These are phyloP conservation scores for Endotrypanum monterogeii DNA, from an alignment of 208 protist genomes.

Conservation along the genomic window DNA sequence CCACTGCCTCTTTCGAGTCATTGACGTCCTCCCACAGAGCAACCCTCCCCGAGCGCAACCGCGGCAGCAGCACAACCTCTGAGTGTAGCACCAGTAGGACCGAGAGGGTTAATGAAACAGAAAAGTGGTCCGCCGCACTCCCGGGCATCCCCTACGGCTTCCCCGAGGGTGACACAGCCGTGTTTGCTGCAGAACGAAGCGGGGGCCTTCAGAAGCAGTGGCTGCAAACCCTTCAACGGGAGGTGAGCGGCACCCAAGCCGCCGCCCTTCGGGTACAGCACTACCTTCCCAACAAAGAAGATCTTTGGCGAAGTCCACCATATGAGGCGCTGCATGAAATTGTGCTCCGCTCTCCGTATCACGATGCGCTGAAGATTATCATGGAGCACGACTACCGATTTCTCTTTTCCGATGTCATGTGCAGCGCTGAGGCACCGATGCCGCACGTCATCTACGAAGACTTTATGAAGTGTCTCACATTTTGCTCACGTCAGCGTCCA, in stretches of 20 bases:
- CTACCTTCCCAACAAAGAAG: conserved; percentile 66
- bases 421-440: conserved; percentile 64
- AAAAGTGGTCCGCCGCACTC: conserved; percentile 21
- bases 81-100: background rate
- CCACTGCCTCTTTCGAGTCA: background rate
- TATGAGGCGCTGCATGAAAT: conserved; percentile 68
- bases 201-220: conserved; percentile 56
- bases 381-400: conserved; percentile 80
- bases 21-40: background rate
- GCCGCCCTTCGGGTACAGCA: conserved; percentile 21
- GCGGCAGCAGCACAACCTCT: too few relatives aligned
- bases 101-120: background rate
- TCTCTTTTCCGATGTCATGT: conserved; percentile 58
- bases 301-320: conserved; percentile 58
- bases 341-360: conserved; percentile 52
- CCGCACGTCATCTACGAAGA: conserved; percentile 90
- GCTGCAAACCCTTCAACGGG: conserved; percentile 31
- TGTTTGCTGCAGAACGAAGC: conserved; percentile 57
- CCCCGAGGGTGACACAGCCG: conserved; percentile 9
- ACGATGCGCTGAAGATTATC: conserved; percentile 66
- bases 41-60: background rate
- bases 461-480: conserved; percentile 82
- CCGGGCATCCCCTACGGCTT: conserved; percentile 55
- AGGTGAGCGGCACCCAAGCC: background rate
- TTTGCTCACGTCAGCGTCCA: conserved; percentile 68